Evolutionary conservation across 1,284 basidiomycete genomes (phyloP), one percentile per base, ranked within the genome.

Genomic region (Butyriboletus appendiculatus): DNA sequence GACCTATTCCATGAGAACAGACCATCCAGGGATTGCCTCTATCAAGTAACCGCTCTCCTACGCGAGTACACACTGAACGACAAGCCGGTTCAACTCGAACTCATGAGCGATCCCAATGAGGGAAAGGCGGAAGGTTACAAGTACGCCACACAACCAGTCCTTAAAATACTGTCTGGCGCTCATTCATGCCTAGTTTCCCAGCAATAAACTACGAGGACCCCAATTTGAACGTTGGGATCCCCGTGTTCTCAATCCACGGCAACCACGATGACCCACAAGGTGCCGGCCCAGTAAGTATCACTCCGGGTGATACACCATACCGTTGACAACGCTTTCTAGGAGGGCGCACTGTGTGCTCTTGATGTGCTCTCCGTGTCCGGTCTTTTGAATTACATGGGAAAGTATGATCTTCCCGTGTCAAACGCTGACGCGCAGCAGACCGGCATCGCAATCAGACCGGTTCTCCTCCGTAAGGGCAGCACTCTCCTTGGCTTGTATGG

Each of bases 241-340:
- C 97, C 3, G 90, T 98, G 22, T 99, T 99, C 74, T 98, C 96
- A 0, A 99, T 99, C 43, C 96, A 99, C 66, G 97, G 96, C 40
- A 99, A 99, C 68, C 97, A 99, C 71, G 97, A 99, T 68, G 96
- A 99, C 64, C 96, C 97, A 32, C 97, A 99, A 73, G 97, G 96
- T 22, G 88, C 94, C 12, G 95, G 95, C 14, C 81, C 91, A 11
- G 94, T 94, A 63, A 61, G 90, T 70, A 15, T 56, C 18, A 10
- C 15, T 28, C 11, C 5, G 20, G 15, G 24, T 46, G 16, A 33
- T 4, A 28, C 45, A 32, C 41, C 42, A 20, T 46, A 6, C 10
- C 34, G 14, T 45, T 50, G 44, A 45, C 48, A 39, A 28, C 28
- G 9, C 53, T 48, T 9, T 48, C n/a, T 61, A 96, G 92, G 89